Evolutionary conservation across 768 basidiomycete species (phyloP), one percentile per base, ranked within the genome.

Genomic region (Leucocoprinus sp.): DNA sequence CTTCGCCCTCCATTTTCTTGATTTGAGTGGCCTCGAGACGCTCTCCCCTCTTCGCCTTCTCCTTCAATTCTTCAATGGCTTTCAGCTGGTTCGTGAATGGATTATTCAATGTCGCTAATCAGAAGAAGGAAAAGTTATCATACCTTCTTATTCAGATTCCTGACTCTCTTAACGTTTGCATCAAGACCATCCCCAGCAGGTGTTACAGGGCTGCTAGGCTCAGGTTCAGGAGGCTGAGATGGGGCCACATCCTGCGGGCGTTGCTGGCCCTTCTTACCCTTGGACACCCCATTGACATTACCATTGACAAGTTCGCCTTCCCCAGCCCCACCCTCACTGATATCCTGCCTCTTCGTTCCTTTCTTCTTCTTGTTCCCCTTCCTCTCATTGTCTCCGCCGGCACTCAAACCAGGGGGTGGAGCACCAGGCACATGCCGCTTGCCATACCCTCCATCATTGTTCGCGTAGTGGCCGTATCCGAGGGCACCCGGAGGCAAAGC

Each of bases 51-150:
- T 78, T 84, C 21, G 79, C 76, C 68, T 93, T 92, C 53, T 88
- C 89, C 69, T 97, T 98, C 40, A 99, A 78, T 57, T 98, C 93
- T 17, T 97, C 92, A 54, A 99, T 98, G n/a, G 95, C 95, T 62
- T 96, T 97, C 53, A 99, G 73, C 93, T 96, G 54, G 9, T 28
- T 28, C 21, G 44, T 33, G 17, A 15, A 40, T 18, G 23, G 12
- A 18, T 44, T 7, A 42, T 22, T 17, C 8, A 49, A 44, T 17
- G 29, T 5, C 12, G 12, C 5, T 8, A 39, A 39, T 23, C 24
- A 5, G 15, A 17, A 19, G 21, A 28, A 31, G 36, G 9, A n/a
- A 21, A 34, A 48, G 39, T 34, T 41, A 12, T 62, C 74, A 28
- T 31, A 86, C 93, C 82, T 96, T 99, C 75, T 99, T 99, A 61